Conservation (phyloP, 805 yeast species). For the Cyberlindnera mycetangii region DNA sequence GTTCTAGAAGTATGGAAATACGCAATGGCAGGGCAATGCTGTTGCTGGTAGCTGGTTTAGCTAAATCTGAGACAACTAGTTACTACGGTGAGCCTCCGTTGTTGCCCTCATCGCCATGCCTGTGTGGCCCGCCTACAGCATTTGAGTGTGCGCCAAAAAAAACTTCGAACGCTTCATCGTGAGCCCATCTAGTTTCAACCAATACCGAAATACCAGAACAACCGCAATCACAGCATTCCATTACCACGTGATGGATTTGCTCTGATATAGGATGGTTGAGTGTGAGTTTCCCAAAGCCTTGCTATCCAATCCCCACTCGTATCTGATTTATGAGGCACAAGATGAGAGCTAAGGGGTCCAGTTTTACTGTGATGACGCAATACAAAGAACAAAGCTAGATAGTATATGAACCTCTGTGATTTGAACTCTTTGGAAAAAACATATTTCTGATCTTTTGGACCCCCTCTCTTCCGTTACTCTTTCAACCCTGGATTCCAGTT, state of each 20-base stretch:
- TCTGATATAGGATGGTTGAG: background rate
- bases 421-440: conserved; percentile 26
- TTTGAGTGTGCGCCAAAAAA: no score
- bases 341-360: background rate
- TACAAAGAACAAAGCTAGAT: conserved; percentile 30
- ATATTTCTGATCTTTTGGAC: conserved; percentile 3
- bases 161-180: background rate
- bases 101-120: no score
- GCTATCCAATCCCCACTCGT: background rate
- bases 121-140: no score
- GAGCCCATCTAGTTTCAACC: background rate
- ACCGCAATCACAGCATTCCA: background rate
- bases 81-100: no score
- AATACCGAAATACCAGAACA: background rate
- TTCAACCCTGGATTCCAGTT: no score
- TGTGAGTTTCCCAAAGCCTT: background rate
- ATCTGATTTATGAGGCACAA: background rate
- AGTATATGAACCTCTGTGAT: conserved; percentile 30
- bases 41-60: no score
- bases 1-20: no score
- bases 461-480: background rate
- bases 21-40: no score
- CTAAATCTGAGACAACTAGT: no score
- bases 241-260: background rate
- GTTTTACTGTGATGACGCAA: conserved; percentile 24